Evolutionary conservation across 1,284 basidiomycete genomes (phyloP).

Genomic region (Melampsora americana): DNA sequence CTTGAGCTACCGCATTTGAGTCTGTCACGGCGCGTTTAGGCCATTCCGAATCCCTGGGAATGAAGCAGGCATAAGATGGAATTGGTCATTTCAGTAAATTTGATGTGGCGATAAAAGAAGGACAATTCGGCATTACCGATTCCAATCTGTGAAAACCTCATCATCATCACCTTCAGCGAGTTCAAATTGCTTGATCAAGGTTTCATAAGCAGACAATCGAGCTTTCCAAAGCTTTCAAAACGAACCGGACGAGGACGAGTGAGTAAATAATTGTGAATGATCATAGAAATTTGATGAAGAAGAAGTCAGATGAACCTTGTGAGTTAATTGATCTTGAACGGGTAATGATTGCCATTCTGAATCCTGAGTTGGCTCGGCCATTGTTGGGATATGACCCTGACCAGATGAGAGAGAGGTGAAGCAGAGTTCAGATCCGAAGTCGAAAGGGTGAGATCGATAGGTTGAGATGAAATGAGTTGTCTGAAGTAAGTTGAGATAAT

Average conservation of each 20-base stretch:
- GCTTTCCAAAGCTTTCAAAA: constrained; percentile 41
- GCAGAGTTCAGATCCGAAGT: too few species aligned
- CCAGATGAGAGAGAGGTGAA: too few species aligned
- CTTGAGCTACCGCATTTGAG: constrained; percentile 94
- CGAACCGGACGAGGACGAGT: background rate
- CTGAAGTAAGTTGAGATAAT: too few species aligned
- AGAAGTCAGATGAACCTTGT: constrained; percentile 12
- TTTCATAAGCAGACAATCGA: constrained; percentile 39
- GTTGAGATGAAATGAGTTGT: background rate
- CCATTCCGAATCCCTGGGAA: constrained; percentile 29
- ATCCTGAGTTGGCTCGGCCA: constrained; percentile 39
- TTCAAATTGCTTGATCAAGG: constrained; percentile 43
- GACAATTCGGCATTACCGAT: constrained; percentile 16
- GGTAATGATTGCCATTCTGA: constrained; percentile 38
- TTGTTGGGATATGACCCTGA: background rate
- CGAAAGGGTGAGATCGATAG: too few species aligned
- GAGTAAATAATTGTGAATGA: background rate
- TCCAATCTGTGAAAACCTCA: constrained; percentile 39
- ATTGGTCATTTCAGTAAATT: constrained; percentile 46
- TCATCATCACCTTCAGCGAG: constrained; percentile 41
- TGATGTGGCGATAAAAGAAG: constrained; percentile 37
- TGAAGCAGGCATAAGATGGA: background rate
- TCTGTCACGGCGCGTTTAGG: constrained; percentile 61
- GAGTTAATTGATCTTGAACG: constrained; percentile 33
- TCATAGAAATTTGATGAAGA: background rate